phyloP scores from a whole-genome alignment of 441 rosid genomes.

The Eruca vesicaria region DNA sequence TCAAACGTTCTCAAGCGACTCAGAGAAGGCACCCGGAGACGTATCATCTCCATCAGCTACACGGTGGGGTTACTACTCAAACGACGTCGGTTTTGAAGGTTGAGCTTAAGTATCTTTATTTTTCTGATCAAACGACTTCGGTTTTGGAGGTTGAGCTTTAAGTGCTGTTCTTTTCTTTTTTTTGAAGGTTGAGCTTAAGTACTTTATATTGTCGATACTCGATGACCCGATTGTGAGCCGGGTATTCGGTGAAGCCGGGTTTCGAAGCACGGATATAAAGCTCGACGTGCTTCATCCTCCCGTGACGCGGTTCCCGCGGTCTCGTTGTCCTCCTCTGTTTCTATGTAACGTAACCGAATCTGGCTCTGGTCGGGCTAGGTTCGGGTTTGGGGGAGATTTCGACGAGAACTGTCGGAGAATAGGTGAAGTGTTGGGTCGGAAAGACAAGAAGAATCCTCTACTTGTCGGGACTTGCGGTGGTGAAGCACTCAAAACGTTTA shows the following conservation, averaged over 20 bases:
- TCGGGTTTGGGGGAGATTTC: constrained; percentile 36
- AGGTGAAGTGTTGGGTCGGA: constrained; percentile 47
- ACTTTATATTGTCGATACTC: constrained; percentile 67
- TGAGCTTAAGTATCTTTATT: too few relatives aligned
- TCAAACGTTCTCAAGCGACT: constrained; percentile 83
- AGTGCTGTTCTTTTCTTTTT: too few relatives aligned
- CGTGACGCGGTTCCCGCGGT: constrained; percentile 39
- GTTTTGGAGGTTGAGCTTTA: constrained; percentile 66
- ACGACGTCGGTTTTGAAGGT: constrained; percentile 57
- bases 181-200: constrained; percentile 73
- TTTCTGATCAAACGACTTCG: constrained; percentile 37
- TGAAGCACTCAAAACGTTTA: constrained; percentile 53
- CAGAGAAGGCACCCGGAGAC: constrained; percentile 85
- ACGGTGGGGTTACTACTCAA: constrained; percentile 30
- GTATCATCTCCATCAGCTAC: constrained; percentile 65
- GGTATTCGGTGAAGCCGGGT: constrained; percentile 79
- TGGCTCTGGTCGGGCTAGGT: constrained; percentile 33
- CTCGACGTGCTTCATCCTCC: constrained; percentile 71
- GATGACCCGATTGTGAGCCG: constrained; percentile 91
- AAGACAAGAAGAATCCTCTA: constrained; percentile 48
- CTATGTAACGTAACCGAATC: constrained; percentile 53
- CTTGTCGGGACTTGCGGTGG: constrained; percentile 59
- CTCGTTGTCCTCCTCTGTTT: constrained; percentile 55
- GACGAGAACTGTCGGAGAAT: constrained; percentile 62
- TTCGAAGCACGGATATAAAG: constrained; percentile 72